Evolutionary conservation across 225 moss, liverwort and hornwort genomes (phyloP).

Genomic region (Asterella californica): DNA sequence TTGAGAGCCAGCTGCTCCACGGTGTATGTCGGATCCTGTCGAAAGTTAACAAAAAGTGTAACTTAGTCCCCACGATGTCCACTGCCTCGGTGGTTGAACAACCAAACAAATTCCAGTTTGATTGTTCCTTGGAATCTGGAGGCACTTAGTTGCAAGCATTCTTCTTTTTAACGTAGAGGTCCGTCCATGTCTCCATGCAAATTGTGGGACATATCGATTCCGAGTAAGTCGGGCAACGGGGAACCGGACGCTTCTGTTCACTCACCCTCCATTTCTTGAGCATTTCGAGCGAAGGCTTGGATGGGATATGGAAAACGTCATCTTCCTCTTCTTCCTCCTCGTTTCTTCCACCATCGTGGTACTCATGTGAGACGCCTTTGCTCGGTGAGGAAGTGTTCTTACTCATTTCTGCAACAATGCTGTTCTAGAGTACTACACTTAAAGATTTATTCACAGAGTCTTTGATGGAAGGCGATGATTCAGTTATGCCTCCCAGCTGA

Average conservation of each 20-base stretch:
- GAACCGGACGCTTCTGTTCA: neutral
- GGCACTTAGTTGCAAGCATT: neutral
- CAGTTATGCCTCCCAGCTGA: neutral
- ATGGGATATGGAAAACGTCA: conserved; percentile 45
- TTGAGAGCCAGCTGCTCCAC: neutral
- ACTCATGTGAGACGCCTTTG: neutral
- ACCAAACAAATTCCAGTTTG: too few relatives aligned
- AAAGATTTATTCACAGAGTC: neutral
- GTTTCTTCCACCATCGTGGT: neutral
- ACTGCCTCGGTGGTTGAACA: neutral
- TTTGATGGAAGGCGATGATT: neutral
- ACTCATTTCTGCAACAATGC: conserved; percentile 20
- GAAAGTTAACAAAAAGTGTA: neutral
- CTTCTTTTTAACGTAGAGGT: neutral
- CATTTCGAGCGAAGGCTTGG: conserved; percentile 57
- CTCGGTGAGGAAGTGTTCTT: conserved; percentile 12
- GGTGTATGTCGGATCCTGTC: neutral
- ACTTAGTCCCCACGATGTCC: neutral
- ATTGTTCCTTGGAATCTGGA: neutral
- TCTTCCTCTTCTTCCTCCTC: conserved; percentile 46
- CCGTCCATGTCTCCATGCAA: neutral
- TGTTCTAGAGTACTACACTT: neutral
- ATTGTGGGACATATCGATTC: neutral
- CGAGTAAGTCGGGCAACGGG: neutral
- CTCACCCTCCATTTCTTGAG: conserved; percentile 87